Evolutionary conservation across 2,329 filamentous ascomycete genomes (phyloP).

Genomic region (Metarhizium sp.): DNA sequence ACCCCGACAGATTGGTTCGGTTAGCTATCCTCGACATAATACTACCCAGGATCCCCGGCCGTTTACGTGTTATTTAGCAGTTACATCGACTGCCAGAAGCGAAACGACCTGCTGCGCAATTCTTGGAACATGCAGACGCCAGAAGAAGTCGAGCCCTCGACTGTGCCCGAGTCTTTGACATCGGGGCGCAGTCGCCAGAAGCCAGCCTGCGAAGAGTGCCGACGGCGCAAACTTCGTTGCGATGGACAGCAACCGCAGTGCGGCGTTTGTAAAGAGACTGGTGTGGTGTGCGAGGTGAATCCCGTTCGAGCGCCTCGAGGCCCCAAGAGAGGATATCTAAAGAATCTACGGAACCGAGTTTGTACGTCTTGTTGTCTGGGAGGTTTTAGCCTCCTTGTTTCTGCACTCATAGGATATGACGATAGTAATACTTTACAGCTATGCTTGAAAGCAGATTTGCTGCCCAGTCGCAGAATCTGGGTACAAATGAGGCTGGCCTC

Average conservation of each 20-base stretch:
- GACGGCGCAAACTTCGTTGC: constrained; percentile 7
- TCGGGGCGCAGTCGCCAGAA: background rate
- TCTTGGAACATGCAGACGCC: background rate
- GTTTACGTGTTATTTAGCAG: background rate
- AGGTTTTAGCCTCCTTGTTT: background rate
- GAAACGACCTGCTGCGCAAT: background rate
- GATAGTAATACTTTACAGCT: background rate
- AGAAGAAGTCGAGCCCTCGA: background rate
- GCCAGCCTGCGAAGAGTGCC: constrained; percentile 8
- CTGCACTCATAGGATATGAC: background rate
- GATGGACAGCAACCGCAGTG: constrained; percentile 7
- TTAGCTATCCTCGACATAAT: background rate
- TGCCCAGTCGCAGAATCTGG: background rate
- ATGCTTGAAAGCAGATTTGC: background rate
- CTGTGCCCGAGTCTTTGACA: background rate
- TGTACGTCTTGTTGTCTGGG: background rate
- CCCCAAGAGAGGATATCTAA: constrained; percentile 7
- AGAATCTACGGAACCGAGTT: constrained; percentile 4
- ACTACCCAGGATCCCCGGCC: background rate
- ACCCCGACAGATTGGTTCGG: background rate
- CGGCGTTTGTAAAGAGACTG: constrained; percentile 3
- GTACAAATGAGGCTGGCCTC: background rate
- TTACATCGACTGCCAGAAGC: background rate
- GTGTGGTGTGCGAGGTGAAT: constrained; percentile 4
- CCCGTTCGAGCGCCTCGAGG: constrained; percentile 3